Conservation (phyloP, 495 filamentous ascomycete genomes). For the Podospora anserina region DNA sequence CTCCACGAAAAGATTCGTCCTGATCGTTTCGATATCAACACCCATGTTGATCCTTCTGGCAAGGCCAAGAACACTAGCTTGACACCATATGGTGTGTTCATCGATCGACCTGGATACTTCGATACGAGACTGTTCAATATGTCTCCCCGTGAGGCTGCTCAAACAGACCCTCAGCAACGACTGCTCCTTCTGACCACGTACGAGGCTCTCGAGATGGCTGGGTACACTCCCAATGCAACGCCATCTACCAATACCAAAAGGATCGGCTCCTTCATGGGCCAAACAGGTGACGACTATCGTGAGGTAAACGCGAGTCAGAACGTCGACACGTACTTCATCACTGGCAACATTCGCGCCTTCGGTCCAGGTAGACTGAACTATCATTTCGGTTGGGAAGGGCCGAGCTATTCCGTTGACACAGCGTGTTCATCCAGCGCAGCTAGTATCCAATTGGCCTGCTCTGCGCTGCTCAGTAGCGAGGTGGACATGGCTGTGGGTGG, state of each 20-base stretch:
- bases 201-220: constrained; percentile 79
- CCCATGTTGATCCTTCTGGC: constrained; percentile 66
- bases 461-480: constrained; percentile 67
- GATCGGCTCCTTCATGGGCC: constrained; percentile 80
- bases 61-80: constrained; percentile 64
- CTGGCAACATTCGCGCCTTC: constrained; percentile 77
- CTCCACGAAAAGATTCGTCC: constrained; percentile 53
- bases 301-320: constrained; percentile 81
- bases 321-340: constrained; percentile 86
- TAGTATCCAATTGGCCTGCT: constrained; percentile 76
- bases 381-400: constrained; percentile 78
- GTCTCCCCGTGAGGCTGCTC: constrained; percentile 75
- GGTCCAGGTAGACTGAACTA: constrained; percentile 75
- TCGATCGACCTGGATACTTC: constrained; percentile 70
- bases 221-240: constrained; percentile 69
- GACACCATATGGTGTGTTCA: constrained; percentile 75
- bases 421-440: constrained; percentile 85
- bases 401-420: constrained; percentile 76
- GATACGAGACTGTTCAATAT: constrained; percentile 82
- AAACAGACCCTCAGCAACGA: constrained; percentile 77
- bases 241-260: constrained; percentile 71
- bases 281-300: constrained; percentile 76
- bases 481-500: constrained; percentile 77
- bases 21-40: constrained; percentile 67
- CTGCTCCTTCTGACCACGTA: constrained; percentile 73